phyloP scores from a whole-genome alignment of 2,329 filamentous ascomycete genomes.

The Cordyceps farinosa region DNA sequence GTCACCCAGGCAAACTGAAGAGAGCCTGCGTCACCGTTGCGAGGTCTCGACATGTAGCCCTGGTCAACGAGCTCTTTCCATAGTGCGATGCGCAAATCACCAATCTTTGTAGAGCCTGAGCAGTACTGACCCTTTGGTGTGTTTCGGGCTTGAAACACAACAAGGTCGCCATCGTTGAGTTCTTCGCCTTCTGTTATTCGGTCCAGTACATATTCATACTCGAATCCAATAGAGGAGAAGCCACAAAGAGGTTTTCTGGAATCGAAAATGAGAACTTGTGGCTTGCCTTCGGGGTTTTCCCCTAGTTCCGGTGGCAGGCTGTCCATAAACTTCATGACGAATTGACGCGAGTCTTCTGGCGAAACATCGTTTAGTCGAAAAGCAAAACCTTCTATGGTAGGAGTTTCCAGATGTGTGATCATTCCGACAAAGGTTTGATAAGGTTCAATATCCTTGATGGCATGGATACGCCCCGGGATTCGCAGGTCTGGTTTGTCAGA shows the following conservation, averaged over 20 bases:
- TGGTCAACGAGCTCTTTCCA: constrained; percentile 66
- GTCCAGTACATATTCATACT: constrained; percentile 57
- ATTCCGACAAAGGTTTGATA: constrained; percentile 67
- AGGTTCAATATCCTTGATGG: constrained; percentile 55
- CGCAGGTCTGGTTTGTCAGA: constrained; percentile 91
- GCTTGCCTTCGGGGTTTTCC: constrained; percentile 70
- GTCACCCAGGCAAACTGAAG: constrained; percentile 80
- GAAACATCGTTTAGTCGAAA: constrained; percentile 55
- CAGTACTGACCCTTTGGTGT: constrained; percentile 54
- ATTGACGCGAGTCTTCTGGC: constrained; percentile 52
- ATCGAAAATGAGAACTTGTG: constrained; percentile 75
- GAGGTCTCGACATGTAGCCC: constrained; percentile 48
- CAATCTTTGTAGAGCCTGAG: constrained; percentile 64
- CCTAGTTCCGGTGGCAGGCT: constrained; percentile 55
- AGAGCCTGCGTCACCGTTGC: constrained; percentile 35
- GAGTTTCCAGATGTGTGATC: constrained; percentile 65
- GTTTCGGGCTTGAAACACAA: constrained; percentile 76
- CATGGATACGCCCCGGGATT: constrained; percentile 62
- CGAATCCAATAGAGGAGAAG: constrained; percentile 67
- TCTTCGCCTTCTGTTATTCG: constrained; percentile 39
- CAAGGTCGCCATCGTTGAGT: constrained; percentile 62
- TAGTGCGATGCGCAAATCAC: constrained; percentile 67
- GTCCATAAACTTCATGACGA: constrained; percentile 70
- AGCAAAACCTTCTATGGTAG: constrained; percentile 72
- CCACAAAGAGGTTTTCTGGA: constrained; percentile 70